A percentile compares a stretch with the other conserved stretches of the same genome.
Evolutionary conservation across 192 early-diverging fungal genomes (phyloP).

Genomic region (Coemansia sp.): DNA sequence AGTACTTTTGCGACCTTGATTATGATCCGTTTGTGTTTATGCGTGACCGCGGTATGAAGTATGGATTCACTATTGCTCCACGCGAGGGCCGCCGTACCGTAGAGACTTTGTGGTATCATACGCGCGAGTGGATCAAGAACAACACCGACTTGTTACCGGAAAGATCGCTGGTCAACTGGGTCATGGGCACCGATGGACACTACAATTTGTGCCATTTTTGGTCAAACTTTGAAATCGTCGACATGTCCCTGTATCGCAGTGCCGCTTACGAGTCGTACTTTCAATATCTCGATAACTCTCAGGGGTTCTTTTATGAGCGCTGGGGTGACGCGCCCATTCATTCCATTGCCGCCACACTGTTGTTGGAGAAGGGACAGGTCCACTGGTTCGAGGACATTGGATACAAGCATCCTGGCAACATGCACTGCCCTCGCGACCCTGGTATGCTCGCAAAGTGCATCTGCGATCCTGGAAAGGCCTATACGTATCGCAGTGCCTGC

Average conservation of each 20-base stretch:
- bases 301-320: slow-evolving; percentile 71
- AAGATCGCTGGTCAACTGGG: slow-evolving; percentile 50
- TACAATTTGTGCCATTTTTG: slow-evolving; percentile 81
- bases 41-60: slow-evolving; percentile 68
- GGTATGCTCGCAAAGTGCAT: slow-evolving; percentile 52
- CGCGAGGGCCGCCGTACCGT: slow-evolving; percentile 65
- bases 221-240: slow-evolving; percentile 80
- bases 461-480: slow-evolving; percentile 41
- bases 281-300: slow-evolving; percentile 60
- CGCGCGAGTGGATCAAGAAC: slow-evolving; percentile 57
- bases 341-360: slow-evolving; percentile 66
- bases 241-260: slow-evolving; percentile 61
- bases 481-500: slow-evolving; percentile 56
- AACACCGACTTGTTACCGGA: slow-evolving; percentile 43
- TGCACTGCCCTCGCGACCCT: slow-evolving; percentile 71
- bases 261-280: slow-evolving; percentile 64
- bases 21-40: slow-evolving; percentile 77
- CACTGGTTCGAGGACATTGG: slow-evolving; percentile 81
- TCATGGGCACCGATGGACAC: slow-evolving; percentile 60
- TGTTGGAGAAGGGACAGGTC: slow-evolving; percentile 65
- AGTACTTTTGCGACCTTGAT: slow-evolving; percentile 73
- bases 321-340: slow-evolving; percentile 70
- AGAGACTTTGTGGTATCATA: slow-evolving; percentile 66
- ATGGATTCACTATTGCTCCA: slow-evolving; percentile 73
- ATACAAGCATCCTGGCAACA: slow-evolving; percentile 68